Conservation (phyloP, 441 rosid genomes). For the Isatis lusitanica region DNA sequence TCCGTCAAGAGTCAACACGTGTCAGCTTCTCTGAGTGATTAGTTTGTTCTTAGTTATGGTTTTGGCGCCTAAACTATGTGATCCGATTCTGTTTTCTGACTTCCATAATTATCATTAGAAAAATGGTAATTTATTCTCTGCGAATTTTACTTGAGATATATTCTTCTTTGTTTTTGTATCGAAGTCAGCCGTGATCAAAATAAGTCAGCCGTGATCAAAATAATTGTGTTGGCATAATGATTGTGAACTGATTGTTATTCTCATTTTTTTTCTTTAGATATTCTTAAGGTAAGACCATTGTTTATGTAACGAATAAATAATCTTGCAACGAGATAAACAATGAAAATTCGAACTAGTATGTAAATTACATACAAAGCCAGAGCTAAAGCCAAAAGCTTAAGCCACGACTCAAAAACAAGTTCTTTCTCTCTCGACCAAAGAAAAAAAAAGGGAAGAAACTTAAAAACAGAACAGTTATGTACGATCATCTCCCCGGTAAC, state of each 20-base stretch:
- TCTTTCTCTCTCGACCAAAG: background rate
- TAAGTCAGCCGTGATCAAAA: background rate
- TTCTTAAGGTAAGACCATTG: background rate
- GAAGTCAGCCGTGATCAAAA: background rate
- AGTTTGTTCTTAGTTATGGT: slow-evolving; percentile 17
- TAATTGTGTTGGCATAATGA: background rate
- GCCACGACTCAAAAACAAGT: slow-evolving; percentile 30
- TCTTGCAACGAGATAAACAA: slow-evolving; percentile 9
- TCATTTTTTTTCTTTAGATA: background rate
- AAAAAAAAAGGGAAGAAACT: background rate
- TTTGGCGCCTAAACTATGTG: slow-evolving; percentile 6
- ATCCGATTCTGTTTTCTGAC: background rate
- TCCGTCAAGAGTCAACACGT: background rate
- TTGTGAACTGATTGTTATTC: background rate
- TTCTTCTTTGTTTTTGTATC: background rate
- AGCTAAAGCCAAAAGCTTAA: slow-evolving; percentile 28
- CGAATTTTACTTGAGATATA: background rate
- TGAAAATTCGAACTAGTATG: slow-evolving; percentile 12
- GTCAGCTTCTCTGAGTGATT: background rate
- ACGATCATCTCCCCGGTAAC: background rate
- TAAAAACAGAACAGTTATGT: slow-evolving; percentile 21
- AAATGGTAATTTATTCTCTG: background rate
- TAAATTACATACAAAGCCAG: slow-evolving; percentile 27
- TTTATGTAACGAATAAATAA: background rate
- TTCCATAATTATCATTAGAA: background rate